A percentile compares a stretch with the other conserved stretches of the same genome.
These are phyloP conservation scores for Suhomyces anneliseae DNA, from an alignment of 1,139 yeast genomes.

Conservation along the genomic window DNA sequence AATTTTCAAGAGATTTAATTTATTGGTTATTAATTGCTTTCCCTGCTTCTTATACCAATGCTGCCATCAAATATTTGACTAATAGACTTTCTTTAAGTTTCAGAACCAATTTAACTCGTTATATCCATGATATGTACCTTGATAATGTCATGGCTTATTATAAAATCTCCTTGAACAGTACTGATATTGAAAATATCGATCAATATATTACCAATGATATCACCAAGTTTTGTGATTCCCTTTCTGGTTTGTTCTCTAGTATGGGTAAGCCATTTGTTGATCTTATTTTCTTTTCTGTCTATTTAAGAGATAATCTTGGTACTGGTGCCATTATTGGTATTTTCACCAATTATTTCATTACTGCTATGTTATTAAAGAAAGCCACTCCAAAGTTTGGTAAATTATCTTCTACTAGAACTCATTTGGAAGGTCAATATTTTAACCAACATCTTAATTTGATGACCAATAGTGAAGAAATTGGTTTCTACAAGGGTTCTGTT, in stretches of 20 bases:
- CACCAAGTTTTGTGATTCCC: constrained; percentile 76
- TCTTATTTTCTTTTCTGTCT: constrained; percentile 80
- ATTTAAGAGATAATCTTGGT: constrained; percentile 82
- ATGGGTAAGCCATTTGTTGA: constrained; percentile 93
- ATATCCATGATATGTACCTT: constrained; percentile 86
- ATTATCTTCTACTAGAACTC: constrained; percentile 69
- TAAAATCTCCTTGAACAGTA: constrained; percentile 57
- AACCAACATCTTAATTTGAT: constrained; percentile 84
- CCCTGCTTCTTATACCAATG: constrained; percentile 91
- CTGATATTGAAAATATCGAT: constrained; percentile 51
- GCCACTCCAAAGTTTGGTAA: constrained; percentile 88
- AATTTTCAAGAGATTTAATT: constrained; percentile 72
- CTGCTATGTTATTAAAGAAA: constrained; percentile 72
- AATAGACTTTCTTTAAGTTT: constrained; percentile 78
- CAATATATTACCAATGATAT: constrained; percentile 88
- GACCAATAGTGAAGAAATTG: constrained; percentile 90
- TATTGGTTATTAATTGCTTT: constrained; percentile 90
- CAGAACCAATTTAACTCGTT: constrained; percentile 80
- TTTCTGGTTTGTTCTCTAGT: constrained; percentile 80
- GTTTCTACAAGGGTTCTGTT: constrained; percentile 88
- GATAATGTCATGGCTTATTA: constrained; percentile 82
- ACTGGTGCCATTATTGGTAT: constrained; percentile 82
- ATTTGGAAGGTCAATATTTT: constrained; percentile 85
- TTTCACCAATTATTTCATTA: constrained; percentile 73
- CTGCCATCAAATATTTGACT: constrained; percentile 82